Percentiles rank a stretch among this genome's conserved stretches.
phyloP scores from a whole-genome alignment of 2,329 filamentous ascomycete species.

The Scleromitrula shiraiana region DNA sequence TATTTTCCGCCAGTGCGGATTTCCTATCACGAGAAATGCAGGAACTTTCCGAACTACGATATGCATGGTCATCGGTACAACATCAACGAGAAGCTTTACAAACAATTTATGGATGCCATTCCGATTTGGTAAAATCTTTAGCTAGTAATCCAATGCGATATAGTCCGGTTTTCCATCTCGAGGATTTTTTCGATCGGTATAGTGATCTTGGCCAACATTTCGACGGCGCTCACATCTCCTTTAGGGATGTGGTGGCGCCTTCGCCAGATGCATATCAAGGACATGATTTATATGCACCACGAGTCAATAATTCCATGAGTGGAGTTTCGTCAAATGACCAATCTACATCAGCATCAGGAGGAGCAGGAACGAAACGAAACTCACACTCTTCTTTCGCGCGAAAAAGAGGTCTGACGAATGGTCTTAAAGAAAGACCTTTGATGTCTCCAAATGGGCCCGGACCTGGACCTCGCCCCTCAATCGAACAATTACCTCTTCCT shows the following conservation, averaged over 20 bases:
- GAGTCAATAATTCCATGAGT: conserved; percentile 26
- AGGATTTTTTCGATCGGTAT: conserved; percentile 84
- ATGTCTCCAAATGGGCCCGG: conserved; percentile 25
- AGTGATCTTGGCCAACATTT: conserved; percentile 51
- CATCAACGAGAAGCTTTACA: conserved; percentile 75
- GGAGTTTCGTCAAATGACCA: not conserved
- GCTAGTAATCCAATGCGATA: conserved; percentile 63
- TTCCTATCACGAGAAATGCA: conserved; percentile 74
- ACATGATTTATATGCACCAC: conserved; percentile 41
- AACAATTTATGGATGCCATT: conserved; percentile 69
- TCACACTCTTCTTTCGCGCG: conserved; percentile 25
- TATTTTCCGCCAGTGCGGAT: conserved; percentile 57
- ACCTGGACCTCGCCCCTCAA: not conserved
- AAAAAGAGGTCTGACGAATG: conserved; percentile 29
- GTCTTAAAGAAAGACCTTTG: conserved; percentile 23
- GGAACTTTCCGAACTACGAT: conserved; percentile 66
- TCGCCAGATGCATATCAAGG: conserved; percentile 47
- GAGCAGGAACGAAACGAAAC: conserved; percentile 12
- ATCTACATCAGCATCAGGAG: not conserved
- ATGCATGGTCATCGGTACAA: conserved; percentile 69
- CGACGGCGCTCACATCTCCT: conserved; percentile 66
- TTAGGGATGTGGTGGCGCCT: conserved; percentile 56
- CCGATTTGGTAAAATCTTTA: conserved; percentile 67
- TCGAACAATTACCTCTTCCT: conserved; percentile 8
- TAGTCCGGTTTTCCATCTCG: conserved; percentile 72